Conservation (phyloP, 345 rosid genomes). For the Linum lewisii region DNA sequence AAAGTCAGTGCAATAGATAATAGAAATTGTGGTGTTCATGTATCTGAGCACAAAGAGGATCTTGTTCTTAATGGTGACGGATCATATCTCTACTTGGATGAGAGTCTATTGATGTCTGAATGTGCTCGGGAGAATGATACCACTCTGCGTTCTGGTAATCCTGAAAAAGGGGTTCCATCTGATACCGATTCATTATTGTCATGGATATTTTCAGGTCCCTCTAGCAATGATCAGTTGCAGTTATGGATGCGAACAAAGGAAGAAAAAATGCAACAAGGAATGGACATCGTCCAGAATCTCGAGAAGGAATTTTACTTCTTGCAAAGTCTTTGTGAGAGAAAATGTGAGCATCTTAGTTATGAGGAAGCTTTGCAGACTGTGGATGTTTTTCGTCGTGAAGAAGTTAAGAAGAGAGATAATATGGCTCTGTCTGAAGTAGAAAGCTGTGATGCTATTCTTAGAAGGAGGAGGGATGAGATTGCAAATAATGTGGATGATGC, state of each 20-base stretch:
- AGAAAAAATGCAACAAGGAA: constrained; percentile 63
- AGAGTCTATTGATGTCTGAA: constrained; percentile 34
- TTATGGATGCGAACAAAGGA: constrained; percentile 62
- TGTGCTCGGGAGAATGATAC: constrained; percentile 23
- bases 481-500: constrained; percentile 44
- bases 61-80: constrained; percentile 54
- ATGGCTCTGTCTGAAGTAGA: constrained; percentile 37
- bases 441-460: constrained; percentile 58
- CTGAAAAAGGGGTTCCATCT: constrained; percentile 24
- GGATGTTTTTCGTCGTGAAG: constrained; percentile 77
- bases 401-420: constrained; percentile 68
- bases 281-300: constrained; percentile 62
- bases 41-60: constrained; percentile 43
- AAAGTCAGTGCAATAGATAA: constrained; percentile 39
- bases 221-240: constrained; percentile 54
- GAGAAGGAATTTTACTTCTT: constrained; percentile 73
- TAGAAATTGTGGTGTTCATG: constrained; percentile 23
- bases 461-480: constrained; percentile 61
- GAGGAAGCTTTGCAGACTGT: constrained; percentile 78
- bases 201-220: constrained; percentile 78
- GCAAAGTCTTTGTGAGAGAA: constrained; percentile 74
- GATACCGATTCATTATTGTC: constrained; percentile 51
- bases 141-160: constrained; percentile 23
- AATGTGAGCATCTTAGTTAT: constrained; percentile 63
- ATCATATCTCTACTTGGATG: constrained; percentile 53